Percentiles rank a stretch among this genome's conserved stretches.
These are phyloP conservation scores for Zoysia japonica DNA, from an alignment of 176 grass and related monocot species.

Conservation along the genomic window DNA sequence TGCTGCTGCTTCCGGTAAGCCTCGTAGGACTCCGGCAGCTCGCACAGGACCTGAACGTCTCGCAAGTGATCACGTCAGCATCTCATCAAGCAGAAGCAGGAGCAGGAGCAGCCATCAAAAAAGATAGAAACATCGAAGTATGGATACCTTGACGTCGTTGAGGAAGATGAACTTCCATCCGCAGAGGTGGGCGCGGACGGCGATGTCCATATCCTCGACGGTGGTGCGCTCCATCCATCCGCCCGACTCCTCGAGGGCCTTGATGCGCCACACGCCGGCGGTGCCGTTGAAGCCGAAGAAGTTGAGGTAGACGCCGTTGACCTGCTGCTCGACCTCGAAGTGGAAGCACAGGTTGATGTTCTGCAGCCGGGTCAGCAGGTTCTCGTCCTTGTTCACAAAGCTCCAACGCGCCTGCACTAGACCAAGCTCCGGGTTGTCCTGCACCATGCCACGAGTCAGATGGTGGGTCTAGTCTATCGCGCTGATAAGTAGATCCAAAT, in stretches of 20 bases:
- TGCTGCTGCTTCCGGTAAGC: slow-evolving; percentile 97
- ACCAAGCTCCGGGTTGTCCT: slow-evolving; percentile 82
- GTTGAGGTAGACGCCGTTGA: slow-evolving; percentile 87
- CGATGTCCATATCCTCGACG: slow-evolving; percentile 99
- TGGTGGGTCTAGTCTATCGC: not conserved
- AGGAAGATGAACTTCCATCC: slow-evolving; percentile 99
- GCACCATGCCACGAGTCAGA: not conserved
- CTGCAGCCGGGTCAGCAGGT: slow-evolving; percentile 92
- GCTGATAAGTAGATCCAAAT: not conserved
- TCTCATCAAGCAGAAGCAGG: not conserved
- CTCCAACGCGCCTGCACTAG: slow-evolving; percentile 93
- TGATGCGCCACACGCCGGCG: slow-evolving; percentile 95
- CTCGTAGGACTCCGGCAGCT: slow-evolving; percentile 88
- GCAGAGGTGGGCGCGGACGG: slow-evolving; percentile 81
- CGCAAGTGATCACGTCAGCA: not conserved
- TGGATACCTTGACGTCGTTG: slow-evolving; percentile 84
- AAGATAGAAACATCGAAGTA: not conserved
- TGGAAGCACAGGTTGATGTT: slow-evolving; percentile 99
- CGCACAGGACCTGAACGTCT: slow-evolving; percentile 65
- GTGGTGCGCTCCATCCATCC: slow-evolving; percentile 98
- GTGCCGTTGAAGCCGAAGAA: slow-evolving; percentile 99
- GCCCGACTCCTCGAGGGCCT: slow-evolving; percentile 87
- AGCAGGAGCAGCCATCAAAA: not conserved
- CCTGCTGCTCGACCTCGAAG: slow-evolving; percentile 99
- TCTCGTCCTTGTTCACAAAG: slow-evolving; percentile 97